A percentile compares a stretch with the other conserved stretches of the same genome.
phyloP scores from a whole-genome alignment of 1,139 yeast species.

The Diutina sp. region DNA sequence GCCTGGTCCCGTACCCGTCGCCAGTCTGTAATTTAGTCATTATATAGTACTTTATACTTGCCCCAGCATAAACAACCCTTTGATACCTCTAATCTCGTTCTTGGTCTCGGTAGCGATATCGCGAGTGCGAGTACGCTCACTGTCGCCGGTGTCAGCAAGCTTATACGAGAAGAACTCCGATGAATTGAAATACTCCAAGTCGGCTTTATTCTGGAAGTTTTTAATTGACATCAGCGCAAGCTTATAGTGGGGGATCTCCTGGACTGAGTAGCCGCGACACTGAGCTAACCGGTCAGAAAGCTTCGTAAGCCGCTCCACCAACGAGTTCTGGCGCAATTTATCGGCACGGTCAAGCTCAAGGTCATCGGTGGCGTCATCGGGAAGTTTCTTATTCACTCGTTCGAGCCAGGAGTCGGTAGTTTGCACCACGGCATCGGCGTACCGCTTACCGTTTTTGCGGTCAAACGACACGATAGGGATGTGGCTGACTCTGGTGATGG shows the following conservation, averaged over 20 bases:
- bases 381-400: conserved; percentile 3
- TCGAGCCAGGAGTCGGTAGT: conserved; percentile 17
- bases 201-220: conserved; percentile 25
- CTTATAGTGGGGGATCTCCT: conserved; percentile 24
- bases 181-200: conserved; percentile 21
- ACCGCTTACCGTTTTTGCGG: conserved; percentile 17
- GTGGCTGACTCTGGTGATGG: conserved; percentile 22
- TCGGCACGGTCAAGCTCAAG: conserved; percentile 10
- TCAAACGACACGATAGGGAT: conserved; percentile 29
- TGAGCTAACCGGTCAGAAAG: conserved; percentile 13
- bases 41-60: conserved; percentile 12
- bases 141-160: background rate
- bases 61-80: conserved; percentile 35
- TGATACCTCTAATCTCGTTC: conserved; percentile 29
- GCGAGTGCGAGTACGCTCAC: conserved; percentile 8
- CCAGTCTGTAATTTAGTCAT: background rate
- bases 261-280: conserved; percentile 17
- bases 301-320: conserved; percentile 14
- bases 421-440: conserved; percentile 29
- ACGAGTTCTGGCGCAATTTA: conserved; percentile 12
- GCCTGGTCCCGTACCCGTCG: background rate
- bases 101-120: conserved; percentile 24
- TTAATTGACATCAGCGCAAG: conserved; percentile 18
- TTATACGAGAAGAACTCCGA: conserved; percentile 14
- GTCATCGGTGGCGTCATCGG: conserved; percentile 7